Conservation (phyloP, 2,329 filamentous ascomycete species). For the Ceratocystis cacaofunesta region DNA sequence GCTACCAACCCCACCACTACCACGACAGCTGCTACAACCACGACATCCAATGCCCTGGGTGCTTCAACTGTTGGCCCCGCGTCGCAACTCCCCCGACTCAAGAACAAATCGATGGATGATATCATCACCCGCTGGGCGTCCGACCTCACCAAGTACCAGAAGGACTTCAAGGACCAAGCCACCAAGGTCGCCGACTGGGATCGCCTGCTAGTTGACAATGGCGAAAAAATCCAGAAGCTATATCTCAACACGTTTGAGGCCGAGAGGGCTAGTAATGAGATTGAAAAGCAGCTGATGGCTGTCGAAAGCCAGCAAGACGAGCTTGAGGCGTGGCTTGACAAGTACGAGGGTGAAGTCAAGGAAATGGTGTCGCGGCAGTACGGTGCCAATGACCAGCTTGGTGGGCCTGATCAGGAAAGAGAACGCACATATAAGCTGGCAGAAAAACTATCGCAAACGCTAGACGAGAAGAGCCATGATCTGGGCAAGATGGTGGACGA, state of each 20-base stretch:
- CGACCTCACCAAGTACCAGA: conserved; percentile 88
- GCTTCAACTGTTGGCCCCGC: conserved; percentile 67
- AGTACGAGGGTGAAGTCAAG: conserved; percentile 84
- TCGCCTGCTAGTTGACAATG: conserved; percentile 79
- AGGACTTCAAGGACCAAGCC: conserved; percentile 86
- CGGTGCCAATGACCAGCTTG: conserved; percentile 58
- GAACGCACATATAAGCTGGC: conserved; percentile 93
- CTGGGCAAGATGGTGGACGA: conserved; percentile 94
- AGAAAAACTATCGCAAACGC: conserved; percentile 76
- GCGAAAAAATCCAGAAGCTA: conserved; percentile 84
- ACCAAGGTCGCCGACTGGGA: conserved; percentile 83
- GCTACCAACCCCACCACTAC: conserved; percentile 16
- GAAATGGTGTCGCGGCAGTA: conserved; percentile 70
- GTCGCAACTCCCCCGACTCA: conserved; percentile 75
- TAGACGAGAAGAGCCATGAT: conserved; percentile 89
- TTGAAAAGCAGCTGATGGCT: conserved; percentile 75
- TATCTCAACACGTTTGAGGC: conserved; percentile 88
- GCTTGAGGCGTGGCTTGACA: conserved; percentile 71
- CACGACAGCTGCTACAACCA: conserved; percentile 21
- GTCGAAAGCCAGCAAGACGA: conserved; percentile 92
- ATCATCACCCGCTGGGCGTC: conserved; percentile 95
- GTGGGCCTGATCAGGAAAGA: conserved; percentile 86
- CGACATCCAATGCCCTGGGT: conserved; percentile 35
- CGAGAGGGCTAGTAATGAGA: conserved; percentile 80
- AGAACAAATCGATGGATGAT: conserved; percentile 98